Conservation (phyloP, 2,329 filamentous ascomycete species). For the Ophiostoma populinum region DNA sequence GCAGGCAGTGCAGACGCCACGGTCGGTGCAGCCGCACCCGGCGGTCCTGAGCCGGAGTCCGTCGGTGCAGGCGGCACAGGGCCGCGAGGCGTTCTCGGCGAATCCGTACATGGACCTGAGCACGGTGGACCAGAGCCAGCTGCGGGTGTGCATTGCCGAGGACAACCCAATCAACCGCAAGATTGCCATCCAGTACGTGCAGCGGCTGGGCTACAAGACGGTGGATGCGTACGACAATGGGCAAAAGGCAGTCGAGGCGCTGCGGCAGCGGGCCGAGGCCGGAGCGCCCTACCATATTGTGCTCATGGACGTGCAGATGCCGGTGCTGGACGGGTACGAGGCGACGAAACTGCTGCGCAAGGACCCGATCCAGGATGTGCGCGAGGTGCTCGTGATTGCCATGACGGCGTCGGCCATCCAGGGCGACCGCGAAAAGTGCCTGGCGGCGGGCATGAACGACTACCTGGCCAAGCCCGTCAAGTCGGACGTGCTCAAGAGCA, state of each 20-base stretch:
- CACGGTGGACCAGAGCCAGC: slow-evolving; percentile 54
- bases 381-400: slow-evolving; percentile 79
- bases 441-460: slow-evolving; percentile 96
- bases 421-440: slow-evolving; percentile 83
- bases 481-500: slow-evolving; percentile 68
- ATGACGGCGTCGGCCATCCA: slow-evolving; percentile 95
- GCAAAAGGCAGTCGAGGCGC: slow-evolving; percentile 67
- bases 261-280: slow-evolving; percentile 54
- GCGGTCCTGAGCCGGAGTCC: not conserved
- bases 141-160: slow-evolving; percentile 84
- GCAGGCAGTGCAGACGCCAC: no score
- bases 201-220: slow-evolving; percentile 61
- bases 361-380: slow-evolving; percentile 58
- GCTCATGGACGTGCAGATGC: slow-evolving; percentile 96
- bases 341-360: slow-evolving; percentile 69
- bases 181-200: slow-evolving; percentile 82
- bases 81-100: not conserved
- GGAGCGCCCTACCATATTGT: slow-evolving; percentile 73
- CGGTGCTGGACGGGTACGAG: slow-evolving; percentile 80
- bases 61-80: slow-evolving; percentile 10
- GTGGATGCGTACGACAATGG: slow-evolving; percentile 87
- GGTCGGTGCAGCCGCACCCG: slow-evolving; percentile 10
- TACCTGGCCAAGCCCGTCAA: slow-evolving; percentile 93
- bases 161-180: slow-evolving; percentile 91
- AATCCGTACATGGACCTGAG: slow-evolving; percentile 48